Percentiles rank a stretch among this genome's conserved stretches.
phyloP scores from a whole-genome alignment of 78 protist genomes.

The Mastigamoeba balamuthi region DNA sequence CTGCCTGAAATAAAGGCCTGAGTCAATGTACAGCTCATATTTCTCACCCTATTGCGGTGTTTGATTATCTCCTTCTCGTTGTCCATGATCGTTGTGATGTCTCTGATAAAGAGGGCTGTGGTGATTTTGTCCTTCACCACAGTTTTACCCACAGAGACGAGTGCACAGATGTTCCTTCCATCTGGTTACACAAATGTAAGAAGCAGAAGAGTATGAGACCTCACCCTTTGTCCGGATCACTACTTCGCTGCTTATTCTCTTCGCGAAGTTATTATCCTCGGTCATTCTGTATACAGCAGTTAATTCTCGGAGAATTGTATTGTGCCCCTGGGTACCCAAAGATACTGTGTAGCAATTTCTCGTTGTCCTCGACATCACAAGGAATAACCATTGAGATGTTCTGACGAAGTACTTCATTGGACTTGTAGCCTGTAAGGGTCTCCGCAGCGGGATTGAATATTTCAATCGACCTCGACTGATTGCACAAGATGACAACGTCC shows the following conservation, averaged over 20 bases:
- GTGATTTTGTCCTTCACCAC: background rate
- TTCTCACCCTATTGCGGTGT: background rate
- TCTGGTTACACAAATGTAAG: too few species aligned
- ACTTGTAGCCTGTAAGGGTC: background rate
- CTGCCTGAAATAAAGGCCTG: too few species aligned
- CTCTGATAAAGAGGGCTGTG: background rate
- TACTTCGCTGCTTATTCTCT: too few species aligned
- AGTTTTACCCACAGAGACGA: background rate
- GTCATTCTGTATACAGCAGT: too few species aligned
- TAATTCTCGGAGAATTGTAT: too few species aligned
- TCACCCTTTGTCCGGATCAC: too few species aligned
- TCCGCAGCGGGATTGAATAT: background rate
- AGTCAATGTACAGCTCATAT: too few species aligned
- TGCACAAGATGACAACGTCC: background rate
- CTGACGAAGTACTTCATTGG: background rate
- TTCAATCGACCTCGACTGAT: background rate
- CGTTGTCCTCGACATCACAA: background rate
- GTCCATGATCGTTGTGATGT: background rate
- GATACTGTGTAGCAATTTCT: background rate
- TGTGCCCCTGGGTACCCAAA: too few species aligned
- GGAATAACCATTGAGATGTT: background rate
- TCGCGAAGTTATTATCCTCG: too few species aligned
- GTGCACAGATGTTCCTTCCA: too few species aligned
- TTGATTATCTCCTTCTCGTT: background rate
- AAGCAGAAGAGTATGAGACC: too few species aligned